Conservation (phyloP, 768 basidiomycete genomes). For the Pleurotus platypus region DNA sequence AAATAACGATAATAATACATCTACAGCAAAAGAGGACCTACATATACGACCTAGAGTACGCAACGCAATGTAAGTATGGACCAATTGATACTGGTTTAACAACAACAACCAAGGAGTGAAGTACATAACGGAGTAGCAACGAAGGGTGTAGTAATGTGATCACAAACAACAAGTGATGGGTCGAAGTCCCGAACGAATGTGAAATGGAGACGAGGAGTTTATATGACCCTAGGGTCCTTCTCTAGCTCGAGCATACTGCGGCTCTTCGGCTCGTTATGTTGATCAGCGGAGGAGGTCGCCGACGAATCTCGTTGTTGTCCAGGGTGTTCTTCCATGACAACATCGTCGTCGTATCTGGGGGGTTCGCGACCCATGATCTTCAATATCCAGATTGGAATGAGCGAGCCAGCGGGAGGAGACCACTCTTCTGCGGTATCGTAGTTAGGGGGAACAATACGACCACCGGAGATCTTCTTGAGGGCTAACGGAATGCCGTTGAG, state of each 20-base stretch:
- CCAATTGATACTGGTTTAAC: neutral
- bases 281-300: neutral
- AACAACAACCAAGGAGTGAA: neutral
- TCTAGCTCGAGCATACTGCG: neutral
- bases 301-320: neutral
- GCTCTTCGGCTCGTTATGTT: neutral
- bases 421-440: slow-evolving; percentile 65
- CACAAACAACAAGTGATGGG: neutral
- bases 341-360: neutral
- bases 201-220: neutral
- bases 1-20: too few species aligned
- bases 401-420: slow-evolving; percentile 67
- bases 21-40: too few species aligned
- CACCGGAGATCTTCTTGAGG: slow-evolving; percentile 51
- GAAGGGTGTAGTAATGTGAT: neutral
- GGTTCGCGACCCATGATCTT: neutral
- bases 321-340: neutral
- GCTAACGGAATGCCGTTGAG: slow-evolving; percentile 68
- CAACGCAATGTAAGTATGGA: too few species aligned
- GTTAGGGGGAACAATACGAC: slow-evolving; percentile 60
- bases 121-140: neutral
- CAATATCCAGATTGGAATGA: slow-evolving; percentile 39
- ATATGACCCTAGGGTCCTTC: neutral
- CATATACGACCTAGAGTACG: too few species aligned
- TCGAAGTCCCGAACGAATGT: neutral